A percentile compares a stretch with the other conserved stretches of the same genome.
phyloP scores from a whole-genome alignment of 495 filamentous ascomycete genomes.

The Recurvomyces mirabilis region DNA sequence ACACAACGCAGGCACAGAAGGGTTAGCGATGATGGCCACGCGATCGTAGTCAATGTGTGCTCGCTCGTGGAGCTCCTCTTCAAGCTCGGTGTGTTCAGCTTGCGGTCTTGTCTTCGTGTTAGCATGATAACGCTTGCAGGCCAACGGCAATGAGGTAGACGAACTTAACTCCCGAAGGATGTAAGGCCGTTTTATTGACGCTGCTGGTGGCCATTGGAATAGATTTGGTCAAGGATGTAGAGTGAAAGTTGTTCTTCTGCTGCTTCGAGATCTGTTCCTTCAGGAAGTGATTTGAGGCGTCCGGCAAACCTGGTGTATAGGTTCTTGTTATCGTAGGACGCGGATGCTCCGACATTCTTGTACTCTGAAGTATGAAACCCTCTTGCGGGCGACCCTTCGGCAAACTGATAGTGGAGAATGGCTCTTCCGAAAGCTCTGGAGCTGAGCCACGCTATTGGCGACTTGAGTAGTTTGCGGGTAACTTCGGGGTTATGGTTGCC shows the following conservation, averaged over 20 bases:
- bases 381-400: no score
- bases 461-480: no score
- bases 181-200: constrained; percentile 80
- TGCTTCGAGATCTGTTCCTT: constrained; percentile 51
- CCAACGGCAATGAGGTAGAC: constrained; percentile 22
- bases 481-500: no score
- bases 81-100: constrained; percentile 84
- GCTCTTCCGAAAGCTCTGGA: no score
- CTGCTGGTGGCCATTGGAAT: constrained; percentile 60
- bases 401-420: no score
- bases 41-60: constrained; percentile 99
- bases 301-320: constrained; percentile 9
- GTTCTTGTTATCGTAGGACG: no score
- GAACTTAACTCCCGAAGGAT: constrained; percentile 87
- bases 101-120: constrained; percentile 48
- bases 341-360: no score
- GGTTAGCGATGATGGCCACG: constrained; percentile 57
- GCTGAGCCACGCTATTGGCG: no score
- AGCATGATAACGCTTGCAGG: constrained; percentile 10
- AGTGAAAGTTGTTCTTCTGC: constrained; percentile 53
- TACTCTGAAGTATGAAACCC: no score
- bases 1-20: constrained; percentile 17
- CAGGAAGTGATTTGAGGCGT: constrained; percentile 37
- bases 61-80: constrained; percentile 95
- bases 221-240: constrained; percentile 45